Evolutionary conservation across 805 yeast genomes (phyloP), one percentile per base, ranked within the genome.

Genomic region (Wickerhamiella parazyma): DNA sequence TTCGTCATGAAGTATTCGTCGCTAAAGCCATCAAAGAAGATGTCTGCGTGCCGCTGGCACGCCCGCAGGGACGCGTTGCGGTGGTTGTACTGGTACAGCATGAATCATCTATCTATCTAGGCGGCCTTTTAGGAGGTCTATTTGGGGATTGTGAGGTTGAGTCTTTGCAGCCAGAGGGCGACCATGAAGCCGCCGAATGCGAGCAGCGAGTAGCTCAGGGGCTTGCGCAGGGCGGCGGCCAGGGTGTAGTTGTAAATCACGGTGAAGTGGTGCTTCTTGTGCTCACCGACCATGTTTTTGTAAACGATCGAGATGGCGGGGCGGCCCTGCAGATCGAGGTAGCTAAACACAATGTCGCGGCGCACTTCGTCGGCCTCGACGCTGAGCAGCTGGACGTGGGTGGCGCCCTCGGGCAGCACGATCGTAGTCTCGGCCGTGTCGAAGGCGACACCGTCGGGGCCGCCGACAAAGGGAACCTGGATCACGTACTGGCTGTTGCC

Each of bases 371-470:
- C 49, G 45, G 41, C 58, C 52, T 78, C 58, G 16, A 91, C 81
- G 14, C 80, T 68, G 16, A 72, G 64, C 34, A 80, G 69, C 29
- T 55, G 46, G 69, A 74, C 37, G 72, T 49, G 41, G 71, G 64
- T 50, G 69, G 97, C 80, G 39, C 87, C 89, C 63, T 91, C 96
- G 10, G 98, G 98, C 51, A 91, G 71, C 55, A 75, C 78, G 50
- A 89, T 64, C 31, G 72, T 70, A 38, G 83, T 59, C 33, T 66
- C 64, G 6, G 78, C 78, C 31, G 70, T 60, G 46, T 73, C 80
- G 60, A 85, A 87, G 37, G 75, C 63, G n/a, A 76, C 69, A 53
- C 81, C 86, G 17, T 59, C 60, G 28, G 89, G 78, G 14, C 91
- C 84, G 55, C 75, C 76, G 29, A 91, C 54, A 18, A 86, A 55